Evolutionary conservation across 495 filamentous ascomycete genomes (phyloP).

Genomic region (Hypoxylon lienhwacheense): DNA sequence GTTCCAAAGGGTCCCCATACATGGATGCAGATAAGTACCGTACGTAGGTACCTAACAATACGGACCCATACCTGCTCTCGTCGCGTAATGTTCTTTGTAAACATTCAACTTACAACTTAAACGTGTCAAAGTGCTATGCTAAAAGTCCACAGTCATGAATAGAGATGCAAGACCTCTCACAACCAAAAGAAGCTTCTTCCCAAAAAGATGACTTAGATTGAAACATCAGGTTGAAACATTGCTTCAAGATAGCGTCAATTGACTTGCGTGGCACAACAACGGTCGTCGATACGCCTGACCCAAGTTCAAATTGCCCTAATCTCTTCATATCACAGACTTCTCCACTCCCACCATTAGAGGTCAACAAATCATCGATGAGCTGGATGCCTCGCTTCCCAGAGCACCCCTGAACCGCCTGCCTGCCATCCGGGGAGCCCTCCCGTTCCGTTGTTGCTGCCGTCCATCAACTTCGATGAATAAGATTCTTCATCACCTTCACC

Average conservation of each 20-base stretch:
- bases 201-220: conserved; percentile 5
- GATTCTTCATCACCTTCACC: conserved; percentile 11
- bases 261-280: conserved; percentile 24
- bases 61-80: too few species aligned
- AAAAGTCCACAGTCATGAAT: too few species aligned
- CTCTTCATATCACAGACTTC: conserved; percentile 12
- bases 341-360: conserved; percentile 13
- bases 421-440: conserved; percentile 9
- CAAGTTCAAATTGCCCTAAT: conserved; percentile 25
- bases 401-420: conserved; percentile 3
- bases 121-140: too few species aligned
- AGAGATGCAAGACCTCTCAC: too few species aligned
- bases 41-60: background rate
- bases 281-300: conserved; percentile 14
- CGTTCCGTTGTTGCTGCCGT: conserved; percentile 2
- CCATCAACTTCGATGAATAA: conserved; percentile 16
- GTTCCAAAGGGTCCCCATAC: too few species aligned
- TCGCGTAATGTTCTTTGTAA: too few species aligned
- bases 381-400: conserved; percentile 8
- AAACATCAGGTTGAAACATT: conserved; percentile 12
- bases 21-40: too few species aligned
- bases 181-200: background rate
- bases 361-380: conserved; percentile 20
- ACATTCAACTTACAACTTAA: too few species aligned
- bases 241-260: conserved; percentile 23